These are phyloP conservation scores for Colletotrichum costaricense DNA, from an alignment of 2,329 filamentous ascomycete species.

Conservation along the genomic window DNA sequence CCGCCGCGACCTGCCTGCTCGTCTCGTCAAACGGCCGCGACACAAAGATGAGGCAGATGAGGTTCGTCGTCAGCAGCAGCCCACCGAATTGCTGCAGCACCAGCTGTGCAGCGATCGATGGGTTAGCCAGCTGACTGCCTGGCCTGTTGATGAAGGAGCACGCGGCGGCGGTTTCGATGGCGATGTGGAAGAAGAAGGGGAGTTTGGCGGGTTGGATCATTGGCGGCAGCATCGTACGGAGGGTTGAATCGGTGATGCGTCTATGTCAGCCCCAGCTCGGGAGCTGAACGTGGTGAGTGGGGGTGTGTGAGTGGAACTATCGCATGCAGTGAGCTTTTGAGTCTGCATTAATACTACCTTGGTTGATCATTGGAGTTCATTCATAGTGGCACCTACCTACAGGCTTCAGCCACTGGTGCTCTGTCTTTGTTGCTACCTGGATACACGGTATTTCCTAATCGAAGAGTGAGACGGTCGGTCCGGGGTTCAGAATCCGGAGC, in stretches of 20 bases:
- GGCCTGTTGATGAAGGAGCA: constrained; percentile 58
- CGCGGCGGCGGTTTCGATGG: constrained; percentile 55
- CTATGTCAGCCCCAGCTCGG: not conserved
- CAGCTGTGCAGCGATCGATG: constrained; percentile 52
- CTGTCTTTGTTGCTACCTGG: not conserved
- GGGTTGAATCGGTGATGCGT: not conserved
- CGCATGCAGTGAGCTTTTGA: not conserved
- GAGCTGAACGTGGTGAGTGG: not conserved
- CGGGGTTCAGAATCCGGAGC: not conserved
- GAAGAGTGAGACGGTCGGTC: not conserved
- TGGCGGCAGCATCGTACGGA: constrained; percentile 33
- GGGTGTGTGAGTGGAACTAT: not conserved
- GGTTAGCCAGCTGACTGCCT: constrained; percentile 53
- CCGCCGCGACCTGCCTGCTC: constrained; percentile 48
- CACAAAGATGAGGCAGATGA: constrained; percentile 54
- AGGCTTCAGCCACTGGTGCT: not conserved
- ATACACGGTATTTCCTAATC: not conserved
- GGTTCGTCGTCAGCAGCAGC: constrained; percentile 56
- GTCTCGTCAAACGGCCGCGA: constrained; percentile 46
- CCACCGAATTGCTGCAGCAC: constrained; percentile 61
- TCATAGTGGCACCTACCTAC: not conserved
- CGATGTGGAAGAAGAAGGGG: constrained; percentile 51
- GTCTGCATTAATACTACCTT: too few species aligned
- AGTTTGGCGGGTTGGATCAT: constrained; percentile 35
- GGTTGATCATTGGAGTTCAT: not conserved